phyloP scores from a whole-genome alignment of 371 early-diverging fungal species.

The Mucor irregularis region DNA sequence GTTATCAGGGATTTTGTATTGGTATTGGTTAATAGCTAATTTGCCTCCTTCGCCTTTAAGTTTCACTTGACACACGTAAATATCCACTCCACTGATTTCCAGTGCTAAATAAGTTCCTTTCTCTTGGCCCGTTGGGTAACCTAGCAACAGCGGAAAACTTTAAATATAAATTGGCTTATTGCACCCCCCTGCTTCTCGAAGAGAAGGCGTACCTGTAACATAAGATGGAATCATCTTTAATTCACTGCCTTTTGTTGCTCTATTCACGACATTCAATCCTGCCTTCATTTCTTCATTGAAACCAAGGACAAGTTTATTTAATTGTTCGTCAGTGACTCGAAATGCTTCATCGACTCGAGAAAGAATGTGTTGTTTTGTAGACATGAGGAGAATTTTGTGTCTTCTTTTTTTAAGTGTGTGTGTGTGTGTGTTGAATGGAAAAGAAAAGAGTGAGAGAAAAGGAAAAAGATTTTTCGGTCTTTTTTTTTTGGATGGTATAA shows the following conservation, averaged over 20 bases:
- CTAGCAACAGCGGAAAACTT: too few relatives aligned
- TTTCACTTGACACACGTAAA: constrained; percentile 52
- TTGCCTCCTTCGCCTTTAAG: constrained; percentile 53
- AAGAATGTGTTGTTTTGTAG: constrained; percentile 28
- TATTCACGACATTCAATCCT: constrained; percentile 29
- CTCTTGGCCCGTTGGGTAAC: constrained; percentile 80
- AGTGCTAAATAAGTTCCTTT: constrained; percentile 86
- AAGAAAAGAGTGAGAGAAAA: background rate
- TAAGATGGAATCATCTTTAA: constrained; percentile 52
- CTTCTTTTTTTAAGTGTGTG: background rate
- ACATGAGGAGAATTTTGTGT: too few relatives aligned
- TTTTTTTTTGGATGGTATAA: too few relatives aligned
- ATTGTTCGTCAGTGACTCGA: constrained; percentile 34
- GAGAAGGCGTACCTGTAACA: constrained; percentile 37
- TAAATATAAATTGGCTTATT: too few relatives aligned
- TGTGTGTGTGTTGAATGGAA: background rate
- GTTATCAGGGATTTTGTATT: constrained; percentile 82
- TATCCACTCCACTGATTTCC: constrained; percentile 84
- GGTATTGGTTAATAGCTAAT: constrained; percentile 51
- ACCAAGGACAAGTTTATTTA: constrained; percentile 27
- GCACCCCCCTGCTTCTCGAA: too few relatives aligned
- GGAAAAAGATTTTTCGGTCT: background rate
- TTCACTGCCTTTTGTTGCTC: constrained; percentile 20
- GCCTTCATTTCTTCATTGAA: constrained; percentile 49
- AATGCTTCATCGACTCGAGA: constrained; percentile 30